These are phyloP conservation scores for Backusella liffmaniae DNA, from an alignment of 192 early-diverging fungal genomes.

Conservation along the genomic window DNA sequence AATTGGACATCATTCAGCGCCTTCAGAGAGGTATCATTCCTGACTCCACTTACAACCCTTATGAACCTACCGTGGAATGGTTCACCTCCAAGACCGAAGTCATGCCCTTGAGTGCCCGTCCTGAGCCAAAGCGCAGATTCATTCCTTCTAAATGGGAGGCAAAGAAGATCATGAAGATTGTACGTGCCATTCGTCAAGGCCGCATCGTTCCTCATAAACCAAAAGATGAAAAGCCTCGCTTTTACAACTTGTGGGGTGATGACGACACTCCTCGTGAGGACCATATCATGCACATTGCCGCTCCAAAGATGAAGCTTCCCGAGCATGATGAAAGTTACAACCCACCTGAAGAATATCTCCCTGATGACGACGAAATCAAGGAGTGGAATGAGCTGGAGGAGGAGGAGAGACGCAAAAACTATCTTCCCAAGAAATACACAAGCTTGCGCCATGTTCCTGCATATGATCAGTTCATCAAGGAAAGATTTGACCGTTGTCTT, in stretches of 20 bases:
- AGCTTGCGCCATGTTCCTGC: conserved; percentile 84
- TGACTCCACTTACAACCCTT: conserved; percentile 86
- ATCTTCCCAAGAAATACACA: conserved; percentile 65
- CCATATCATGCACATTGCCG: conserved; percentile 78
- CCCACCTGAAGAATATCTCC: conserved; percentile 93
- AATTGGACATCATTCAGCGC: conserved; percentile 91
- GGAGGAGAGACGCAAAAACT: conserved; percentile 70
- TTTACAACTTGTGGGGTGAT: conserved; percentile 89
- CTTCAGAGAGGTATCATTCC: conserved; percentile 81
- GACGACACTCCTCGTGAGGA: conserved; percentile 59
- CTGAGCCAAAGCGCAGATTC: conserved; percentile 94
- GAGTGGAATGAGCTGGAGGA: conserved; percentile 81
- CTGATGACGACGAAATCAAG: conserved; percentile 74
- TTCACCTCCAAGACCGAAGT: conserved; percentile 83
- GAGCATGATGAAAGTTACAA: conserved; percentile 95
- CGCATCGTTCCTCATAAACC: conserved; percentile 68
- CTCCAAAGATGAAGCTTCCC: conserved; percentile 87
- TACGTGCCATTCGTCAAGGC: conserved; percentile 90
- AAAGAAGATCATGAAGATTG: conserved; percentile 96
- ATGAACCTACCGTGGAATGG: conserved; percentile 93
- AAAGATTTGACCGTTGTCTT: conserved; percentile 94
- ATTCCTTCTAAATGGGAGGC: conserved; percentile 94
- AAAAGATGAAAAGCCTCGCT: conserved; percentile 57
- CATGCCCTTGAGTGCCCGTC: conserved; percentile 85
- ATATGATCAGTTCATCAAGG: conserved; percentile 88